Conservation (phyloP, 192 early-diverging fungal genomes). For the Coemansia pectinata region DNA sequence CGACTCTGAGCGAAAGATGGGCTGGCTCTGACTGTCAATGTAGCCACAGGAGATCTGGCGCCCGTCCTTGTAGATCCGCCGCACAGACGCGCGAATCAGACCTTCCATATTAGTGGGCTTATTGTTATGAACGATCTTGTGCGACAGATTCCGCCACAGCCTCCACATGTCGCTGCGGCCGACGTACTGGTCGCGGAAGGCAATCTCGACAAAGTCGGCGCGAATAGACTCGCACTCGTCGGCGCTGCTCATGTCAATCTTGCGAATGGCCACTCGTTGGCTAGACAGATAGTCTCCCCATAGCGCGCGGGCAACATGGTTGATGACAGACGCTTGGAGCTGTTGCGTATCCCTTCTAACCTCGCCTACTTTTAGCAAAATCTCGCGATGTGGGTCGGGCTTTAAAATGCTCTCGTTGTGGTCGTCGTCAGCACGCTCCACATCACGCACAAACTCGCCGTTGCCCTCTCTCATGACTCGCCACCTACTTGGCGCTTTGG, state of each 20-base stretch:
- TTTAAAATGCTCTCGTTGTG: constrained; percentile 12
- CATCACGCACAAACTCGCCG: background rate
- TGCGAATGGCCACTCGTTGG: constrained; percentile 44
- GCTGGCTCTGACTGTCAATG: constrained; percentile 74
- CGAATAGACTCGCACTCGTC: constrained; percentile 58
- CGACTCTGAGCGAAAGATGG: constrained; percentile 91
- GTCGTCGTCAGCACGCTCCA: constrained; percentile 8
- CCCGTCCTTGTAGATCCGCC: constrained; percentile 72
- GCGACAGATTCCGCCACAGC: constrained; percentile 68
- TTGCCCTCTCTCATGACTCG: background rate
- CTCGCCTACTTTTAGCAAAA: constrained; percentile 48
- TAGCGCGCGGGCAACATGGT: constrained; percentile 31
- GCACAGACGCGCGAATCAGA: constrained; percentile 74
- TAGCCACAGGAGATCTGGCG: constrained; percentile 74
- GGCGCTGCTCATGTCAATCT: constrained; percentile 60
- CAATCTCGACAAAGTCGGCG: constrained; percentile 81
- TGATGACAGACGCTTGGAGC: constrained; percentile 37
- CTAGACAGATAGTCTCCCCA: constrained; percentile 43
- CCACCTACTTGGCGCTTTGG: constrained; percentile 9
- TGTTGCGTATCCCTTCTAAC: constrained; percentile 42
- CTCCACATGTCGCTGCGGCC: constrained; percentile 94
- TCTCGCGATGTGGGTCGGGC: constrained; percentile 34
- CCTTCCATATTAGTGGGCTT: constrained; percentile 74
- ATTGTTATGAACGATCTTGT: constrained; percentile 71
- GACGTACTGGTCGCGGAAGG: constrained; percentile 89